Conservation (phyloP, 768 basidiomycete genomes). For the Xerocomus brunneocitrinus region DNA sequence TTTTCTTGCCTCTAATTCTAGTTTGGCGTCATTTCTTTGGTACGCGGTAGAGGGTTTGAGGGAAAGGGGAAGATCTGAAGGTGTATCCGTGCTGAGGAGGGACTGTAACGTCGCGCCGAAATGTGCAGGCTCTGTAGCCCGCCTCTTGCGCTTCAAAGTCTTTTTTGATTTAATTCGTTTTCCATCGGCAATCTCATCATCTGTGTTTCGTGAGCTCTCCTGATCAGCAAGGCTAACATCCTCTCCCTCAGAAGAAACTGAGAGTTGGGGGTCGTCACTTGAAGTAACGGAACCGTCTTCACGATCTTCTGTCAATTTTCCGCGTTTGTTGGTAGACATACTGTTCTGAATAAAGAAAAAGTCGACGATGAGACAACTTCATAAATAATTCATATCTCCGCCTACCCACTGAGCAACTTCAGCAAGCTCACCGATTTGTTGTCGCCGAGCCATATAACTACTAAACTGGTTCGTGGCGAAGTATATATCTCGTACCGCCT, state of each 20-base stretch:
- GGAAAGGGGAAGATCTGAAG: conserved; percentile 67
- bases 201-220: conserved; percentile 43
- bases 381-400: not conserved
- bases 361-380: not conserved
- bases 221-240: conserved; percentile 13
- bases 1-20: conserved; percentile 68
- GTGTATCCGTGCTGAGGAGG: conserved; percentile 65
- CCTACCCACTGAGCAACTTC: not conserved
- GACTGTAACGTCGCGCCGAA: conserved; percentile 75
- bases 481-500: conserved; percentile 11
- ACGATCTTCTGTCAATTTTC: conserved; percentile 35
- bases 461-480: conserved; percentile 6
- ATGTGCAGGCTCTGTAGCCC: conserved; percentile 68
- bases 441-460: conserved; percentile 1
- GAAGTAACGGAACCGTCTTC: conserved; percentile 9
- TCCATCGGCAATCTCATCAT: conserved; percentile 57
- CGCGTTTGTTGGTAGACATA: conserved; percentile 55
- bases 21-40: conserved; percentile 70
- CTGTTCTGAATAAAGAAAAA: conserved; percentile 7
- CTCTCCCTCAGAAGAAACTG: conserved; percentile 12
- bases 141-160: conserved; percentile 77
- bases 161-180: conserved; percentile 66
- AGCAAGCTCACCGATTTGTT: not conserved
- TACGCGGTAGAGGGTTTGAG: conserved; percentile 70
- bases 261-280: conserved; percentile 3